Evolutionary conservation across 805 yeast species (phyloP).

Genomic region (Ogataea glucozyma): DNA sequence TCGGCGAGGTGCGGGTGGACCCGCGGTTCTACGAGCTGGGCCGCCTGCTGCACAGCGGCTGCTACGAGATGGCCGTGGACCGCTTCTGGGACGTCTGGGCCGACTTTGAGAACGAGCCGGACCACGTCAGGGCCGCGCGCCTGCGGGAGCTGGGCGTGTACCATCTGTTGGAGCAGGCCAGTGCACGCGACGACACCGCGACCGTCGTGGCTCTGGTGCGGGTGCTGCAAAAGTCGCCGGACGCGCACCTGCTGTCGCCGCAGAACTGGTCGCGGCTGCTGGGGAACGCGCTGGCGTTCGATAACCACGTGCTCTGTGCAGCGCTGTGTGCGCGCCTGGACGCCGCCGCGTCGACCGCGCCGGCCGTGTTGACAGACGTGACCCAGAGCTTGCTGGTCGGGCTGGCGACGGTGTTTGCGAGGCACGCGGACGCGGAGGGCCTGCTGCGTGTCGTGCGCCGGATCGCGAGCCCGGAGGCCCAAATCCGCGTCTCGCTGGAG

Average conservation of each 20-base stretch:
- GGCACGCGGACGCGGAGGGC: constrained; percentile 10
- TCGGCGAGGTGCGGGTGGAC: constrained; percentile 11
- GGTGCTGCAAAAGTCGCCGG: constrained; percentile 2
- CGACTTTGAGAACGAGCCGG: constrained; percentile 1
- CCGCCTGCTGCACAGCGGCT: constrained; percentile 17
- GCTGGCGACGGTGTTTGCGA: constrained; percentile 13
- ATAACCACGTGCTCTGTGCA: constrained; percentile 8
- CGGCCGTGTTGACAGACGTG: constrained; percentile 8
- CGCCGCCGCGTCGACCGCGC: too few species aligned
- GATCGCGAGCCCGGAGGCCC: constrained; percentile 9
- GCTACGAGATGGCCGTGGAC: constrained; percentile 28
- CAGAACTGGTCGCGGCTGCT: constrained; percentile 18
- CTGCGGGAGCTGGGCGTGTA: constrained; percentile 14
- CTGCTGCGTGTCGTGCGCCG: constrained; percentile 12
- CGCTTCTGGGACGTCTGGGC: constrained; percentile 19
- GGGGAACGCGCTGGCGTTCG: constrained; percentile 12
- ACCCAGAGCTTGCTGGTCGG: constrained; percentile 11
- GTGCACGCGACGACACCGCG: constrained; percentile 24
- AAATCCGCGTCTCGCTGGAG: constrained; percentile 8
- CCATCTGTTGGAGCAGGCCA: constrained; percentile 22
- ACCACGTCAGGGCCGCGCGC: not conserved
- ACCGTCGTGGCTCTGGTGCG: constrained; percentile 16
- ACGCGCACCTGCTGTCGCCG: constrained; percentile 3
- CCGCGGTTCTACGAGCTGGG: constrained; percentile 22
- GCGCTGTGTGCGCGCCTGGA: constrained; percentile 4